Evolutionary conservation across 2,329 filamentous ascomycete genomes (phyloP).

Genomic region (Sarocladium brachiariae): DNA sequence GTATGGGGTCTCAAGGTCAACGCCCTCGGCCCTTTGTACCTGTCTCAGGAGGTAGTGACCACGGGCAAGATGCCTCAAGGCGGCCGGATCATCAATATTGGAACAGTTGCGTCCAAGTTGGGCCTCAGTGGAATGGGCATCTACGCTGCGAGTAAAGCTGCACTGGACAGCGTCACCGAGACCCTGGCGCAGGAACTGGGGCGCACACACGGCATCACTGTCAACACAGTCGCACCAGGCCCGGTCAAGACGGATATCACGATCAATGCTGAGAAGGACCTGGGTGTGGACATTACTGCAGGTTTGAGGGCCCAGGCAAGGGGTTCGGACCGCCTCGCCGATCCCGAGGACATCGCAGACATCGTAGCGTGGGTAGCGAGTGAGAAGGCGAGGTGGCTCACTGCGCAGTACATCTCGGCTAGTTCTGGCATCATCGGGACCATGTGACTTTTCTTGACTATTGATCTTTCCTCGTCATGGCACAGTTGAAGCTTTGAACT

Average conservation of each 20-base stretch:
- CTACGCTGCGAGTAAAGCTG: constrained; percentile 24
- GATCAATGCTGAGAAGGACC: constrained; percentile 12
- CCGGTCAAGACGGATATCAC: constrained; percentile 28
- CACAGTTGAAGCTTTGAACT: background rate
- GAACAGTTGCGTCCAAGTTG: constrained; percentile 15
- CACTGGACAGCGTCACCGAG: constrained; percentile 27
- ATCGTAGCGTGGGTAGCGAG: constrained; percentile 30
- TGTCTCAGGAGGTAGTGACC: constrained; percentile 24
- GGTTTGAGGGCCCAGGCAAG: constrained; percentile 20
- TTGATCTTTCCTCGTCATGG: background rate
- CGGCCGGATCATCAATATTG: constrained; percentile 20
- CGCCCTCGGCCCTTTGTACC: constrained; percentile 27
- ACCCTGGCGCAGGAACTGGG: constrained; percentile 29
- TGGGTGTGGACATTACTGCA: constrained; percentile 13
- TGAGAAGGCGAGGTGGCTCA: constrained; percentile 37
- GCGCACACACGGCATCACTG: constrained; percentile 30
- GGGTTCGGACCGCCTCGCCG: constrained; percentile 27
- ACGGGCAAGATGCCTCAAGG: constrained; percentile 27
- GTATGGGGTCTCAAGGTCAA: constrained; percentile 25
- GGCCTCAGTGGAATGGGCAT: constrained; percentile 13
- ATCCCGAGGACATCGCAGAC: constrained; percentile 34
- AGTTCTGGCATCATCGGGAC: constrained; percentile 24
- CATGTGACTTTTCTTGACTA: background rate
- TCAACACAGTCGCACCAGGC: constrained; percentile 36
- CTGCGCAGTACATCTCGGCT: constrained; percentile 30